These are phyloP conservation scores for Tylopilus sp. DNA, from an alignment of 1,284 basidiomycete species.

Conservation along the genomic window DNA sequence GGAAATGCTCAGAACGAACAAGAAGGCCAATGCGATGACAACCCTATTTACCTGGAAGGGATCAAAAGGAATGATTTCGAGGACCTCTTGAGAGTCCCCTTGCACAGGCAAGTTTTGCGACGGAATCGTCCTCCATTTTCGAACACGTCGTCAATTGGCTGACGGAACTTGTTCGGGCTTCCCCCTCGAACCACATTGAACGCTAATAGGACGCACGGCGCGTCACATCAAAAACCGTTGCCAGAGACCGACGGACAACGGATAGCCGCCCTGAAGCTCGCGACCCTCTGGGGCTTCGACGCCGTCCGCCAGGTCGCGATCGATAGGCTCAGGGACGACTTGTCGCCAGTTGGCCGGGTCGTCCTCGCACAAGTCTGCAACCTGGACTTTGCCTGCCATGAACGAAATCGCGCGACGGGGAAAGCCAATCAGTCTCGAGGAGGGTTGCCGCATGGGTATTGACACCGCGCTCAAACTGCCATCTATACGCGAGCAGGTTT, in stretches of 20 bases:
- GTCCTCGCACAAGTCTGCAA: no score
- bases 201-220: neutral
- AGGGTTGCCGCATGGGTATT: conserved; percentile 7
- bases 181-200: no score
- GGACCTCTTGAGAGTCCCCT: conserved; percentile 8
- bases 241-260: neutral
- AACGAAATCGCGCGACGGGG: conserved; percentile 12
- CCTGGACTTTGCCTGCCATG: conserved; percentile 10
- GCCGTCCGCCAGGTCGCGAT: neutral
- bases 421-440: conserved; percentile 8
- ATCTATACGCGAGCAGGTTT: conserved; percentile 15
- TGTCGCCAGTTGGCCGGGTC: no score
- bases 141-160: no score
- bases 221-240: neutral
- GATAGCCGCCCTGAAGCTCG: no score
- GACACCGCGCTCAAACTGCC: conserved; percentile 18
- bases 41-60: conserved; percentile 9
- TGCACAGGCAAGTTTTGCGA: conserved; percentile 7
- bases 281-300: conserved; percentile 13
- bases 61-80: conserved; percentile 14
- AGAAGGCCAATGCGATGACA: conserved; percentile 11
- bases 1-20: neutral
- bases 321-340: neutral
- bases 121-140: no score
- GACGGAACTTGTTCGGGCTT: no score